These are phyloP conservation scores for Ustilago shanxiensis DNA, from an alignment of 1,284 basidiomycete genomes.

Conservation along the genomic window DNA sequence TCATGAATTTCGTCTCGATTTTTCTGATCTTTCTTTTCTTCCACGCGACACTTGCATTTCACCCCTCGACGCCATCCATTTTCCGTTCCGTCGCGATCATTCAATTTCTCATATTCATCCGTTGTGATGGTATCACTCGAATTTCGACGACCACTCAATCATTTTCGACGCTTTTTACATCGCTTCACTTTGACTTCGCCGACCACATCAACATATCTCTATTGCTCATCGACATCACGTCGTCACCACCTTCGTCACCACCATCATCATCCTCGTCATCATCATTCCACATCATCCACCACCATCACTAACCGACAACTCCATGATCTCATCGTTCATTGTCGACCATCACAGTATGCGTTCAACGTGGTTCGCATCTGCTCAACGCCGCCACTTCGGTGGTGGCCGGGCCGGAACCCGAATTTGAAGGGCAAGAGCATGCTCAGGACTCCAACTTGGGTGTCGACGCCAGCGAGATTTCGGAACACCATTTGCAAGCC, in stretches of 20 bases:
- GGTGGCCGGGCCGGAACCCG: conserved; percentile 59
- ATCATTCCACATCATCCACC: not conserved
- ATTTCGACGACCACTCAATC: not conserved
- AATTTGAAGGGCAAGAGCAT: conserved; percentile 63
- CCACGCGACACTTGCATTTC: not conserved
- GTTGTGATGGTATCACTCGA: conserved; percentile 21
- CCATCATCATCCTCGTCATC: not conserved
- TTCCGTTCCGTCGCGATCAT: conserved; percentile 31
- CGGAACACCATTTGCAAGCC: conserved; percentile 69
- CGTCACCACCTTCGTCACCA: conserved; percentile 1
- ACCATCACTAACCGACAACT: conserved; percentile 6
- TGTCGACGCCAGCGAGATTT: conserved; percentile 64
- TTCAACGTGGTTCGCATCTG: conserved; percentile 60
- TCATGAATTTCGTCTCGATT: conserved; percentile 9
- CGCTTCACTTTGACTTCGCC: not conserved
- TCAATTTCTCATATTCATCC: conserved; percentile 14
- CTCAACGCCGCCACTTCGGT: conserved; percentile 61
- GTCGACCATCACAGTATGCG: conserved; percentile 45
- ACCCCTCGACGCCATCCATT: conserved; percentile 20
- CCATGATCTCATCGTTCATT: not conserved
- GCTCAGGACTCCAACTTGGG: conserved; percentile 64
- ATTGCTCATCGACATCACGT: conserved; percentile 1
- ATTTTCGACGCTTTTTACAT: not conserved
- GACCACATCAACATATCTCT: not conserved
- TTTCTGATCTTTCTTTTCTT: not conserved